Conservation (phyloP, 306 rosid genomes). For the Glycyrrhiza uralensis region DNA sequence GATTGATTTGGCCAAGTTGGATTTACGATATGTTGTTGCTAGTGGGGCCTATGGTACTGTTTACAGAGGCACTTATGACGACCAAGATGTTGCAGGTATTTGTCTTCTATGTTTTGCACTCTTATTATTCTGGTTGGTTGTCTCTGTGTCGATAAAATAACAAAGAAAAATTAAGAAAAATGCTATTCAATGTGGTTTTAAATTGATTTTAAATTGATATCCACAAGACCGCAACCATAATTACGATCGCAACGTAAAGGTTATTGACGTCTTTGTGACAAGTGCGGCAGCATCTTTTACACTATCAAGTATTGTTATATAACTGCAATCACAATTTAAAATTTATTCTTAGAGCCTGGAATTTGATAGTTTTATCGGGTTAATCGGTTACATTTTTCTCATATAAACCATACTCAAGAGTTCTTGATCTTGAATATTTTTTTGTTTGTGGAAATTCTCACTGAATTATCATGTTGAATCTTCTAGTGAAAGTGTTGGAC, state of each 20-base stretch:
- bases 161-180: background rate
- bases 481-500: conserved; percentile 83
- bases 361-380: background rate
- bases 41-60: conserved; percentile 80
- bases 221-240: too few relatives aligned
- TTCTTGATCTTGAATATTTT: background rate
- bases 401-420: background rate
- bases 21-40: conserved; percentile 56
- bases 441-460: conserved; percentile 25
- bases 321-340: too few relatives aligned
- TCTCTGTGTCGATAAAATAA: background rate
- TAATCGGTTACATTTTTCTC: background rate
- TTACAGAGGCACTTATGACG: conserved; percentile 68
- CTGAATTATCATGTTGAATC: conserved; percentile 24
- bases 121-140: background rate
- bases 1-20: conserved; percentile 71
- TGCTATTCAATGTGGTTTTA: background rate
- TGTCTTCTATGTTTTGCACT: background rate
- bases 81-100: conserved; percentile 86
- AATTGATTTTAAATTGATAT: too few relatives aligned
- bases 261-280: too few relatives aligned
- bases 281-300: too few relatives aligned
- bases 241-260: too few relatives aligned
- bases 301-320: too few relatives aligned
- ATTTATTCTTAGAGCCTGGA: background rate